Percentiles rank a stretch among this genome's conserved stretches.
phyloP scores from a whole-genome alignment of 1,284 basidiomycete species.

The Tremellales sp. region DNA sequence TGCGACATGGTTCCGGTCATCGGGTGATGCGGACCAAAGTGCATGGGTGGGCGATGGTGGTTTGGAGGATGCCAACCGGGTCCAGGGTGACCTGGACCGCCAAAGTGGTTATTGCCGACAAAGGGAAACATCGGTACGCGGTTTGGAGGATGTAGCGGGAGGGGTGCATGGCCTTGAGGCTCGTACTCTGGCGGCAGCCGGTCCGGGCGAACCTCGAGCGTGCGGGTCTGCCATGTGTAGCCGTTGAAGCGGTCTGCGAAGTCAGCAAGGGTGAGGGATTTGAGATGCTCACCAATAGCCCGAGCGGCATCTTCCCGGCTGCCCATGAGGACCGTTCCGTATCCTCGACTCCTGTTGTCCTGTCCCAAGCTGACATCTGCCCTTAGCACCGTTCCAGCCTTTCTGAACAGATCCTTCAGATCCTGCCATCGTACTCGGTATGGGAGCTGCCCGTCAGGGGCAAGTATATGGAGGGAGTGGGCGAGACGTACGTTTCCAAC shows the following conservation, averaged over 20 bases:
- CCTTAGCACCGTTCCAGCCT: conserved; percentile 87
- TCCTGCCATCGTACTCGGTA: conserved; percentile 96
- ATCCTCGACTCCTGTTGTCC: conserved; percentile 86
- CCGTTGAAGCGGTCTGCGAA: conserved; percentile 66
- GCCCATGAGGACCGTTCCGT: conserved; percentile 87
- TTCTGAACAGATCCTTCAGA: conserved; percentile 93
- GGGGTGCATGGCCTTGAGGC: conserved; percentile 48
- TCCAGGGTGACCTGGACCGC: not conserved
- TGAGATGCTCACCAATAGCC: conserved; percentile 63
- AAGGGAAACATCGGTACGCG: conserved; percentile 8
- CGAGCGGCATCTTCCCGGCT: conserved; percentile 86
- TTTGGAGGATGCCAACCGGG: conserved; percentile 5
- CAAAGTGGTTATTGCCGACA: not conserved
- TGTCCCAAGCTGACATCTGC: conserved; percentile 90
- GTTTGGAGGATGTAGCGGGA: conserved; percentile 14
- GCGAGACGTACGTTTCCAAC: conserved; percentile 70
- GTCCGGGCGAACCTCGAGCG: conserved; percentile 82
- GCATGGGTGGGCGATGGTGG: conserved; percentile 4
- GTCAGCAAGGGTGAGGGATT: not conserved
- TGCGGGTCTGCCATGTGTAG: conserved; percentile 85
- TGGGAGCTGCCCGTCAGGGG: conserved; percentile 60
- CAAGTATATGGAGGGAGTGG: conserved; percentile 3
- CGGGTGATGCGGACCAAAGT: conserved; percentile 6
- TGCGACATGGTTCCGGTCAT: conserved; percentile 29
- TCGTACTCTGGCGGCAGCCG: conserved; percentile 60